Evolutionary conservation across 768 basidiomycete genomes (phyloP), one percentile per base, ranked within the genome.

Genomic region (Phaffia australis): DNA sequence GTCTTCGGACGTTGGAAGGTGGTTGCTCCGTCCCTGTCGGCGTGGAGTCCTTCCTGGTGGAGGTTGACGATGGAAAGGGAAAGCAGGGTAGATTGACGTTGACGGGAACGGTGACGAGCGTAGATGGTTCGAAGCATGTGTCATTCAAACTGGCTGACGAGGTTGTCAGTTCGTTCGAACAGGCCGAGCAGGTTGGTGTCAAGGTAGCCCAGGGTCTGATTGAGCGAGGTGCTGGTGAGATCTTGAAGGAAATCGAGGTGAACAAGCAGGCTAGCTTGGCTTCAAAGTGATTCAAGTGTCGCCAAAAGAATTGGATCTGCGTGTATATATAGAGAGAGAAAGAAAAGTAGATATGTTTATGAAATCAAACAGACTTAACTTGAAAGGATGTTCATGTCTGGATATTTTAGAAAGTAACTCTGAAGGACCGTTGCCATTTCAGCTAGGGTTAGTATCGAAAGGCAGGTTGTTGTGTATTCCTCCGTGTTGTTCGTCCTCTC

Each of bases 11-110:
- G 27, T 80, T 98, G 61, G 95, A 98, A 76, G 95, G 95, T 32
- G 95, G 95, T 29, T 99, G 95, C 78, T 92, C 89, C 69, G 93
- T 99, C 0, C 94, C 94, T 2, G 92, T 99, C 19, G 94, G 93
- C 3, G 85, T 89, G 32, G 79, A 80, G 60, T 85, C 83, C 32
- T 68, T 79, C 48, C 76, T 77, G n/a, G 69, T 74, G 4, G 75
- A 77, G 15, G 73, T 73, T 51, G 68, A 66, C 56, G 11, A 11
- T 11, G 35, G 11, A 42, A 78, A 74, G 29, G 79, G 76, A 0
- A 78, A 74, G 0, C 57, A 69, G 19, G 73, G 73, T 25, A 72
- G 72, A 50, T 77, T 99, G 67, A 81, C 79, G 61, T 76, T 98
- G 58, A 84, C 84, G 4, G 89, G 87, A 0, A 87, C 87, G 60